Conservation (phyloP, 768 basidiomycete species). For the Leucocoprinus birnbaumii region DNA sequence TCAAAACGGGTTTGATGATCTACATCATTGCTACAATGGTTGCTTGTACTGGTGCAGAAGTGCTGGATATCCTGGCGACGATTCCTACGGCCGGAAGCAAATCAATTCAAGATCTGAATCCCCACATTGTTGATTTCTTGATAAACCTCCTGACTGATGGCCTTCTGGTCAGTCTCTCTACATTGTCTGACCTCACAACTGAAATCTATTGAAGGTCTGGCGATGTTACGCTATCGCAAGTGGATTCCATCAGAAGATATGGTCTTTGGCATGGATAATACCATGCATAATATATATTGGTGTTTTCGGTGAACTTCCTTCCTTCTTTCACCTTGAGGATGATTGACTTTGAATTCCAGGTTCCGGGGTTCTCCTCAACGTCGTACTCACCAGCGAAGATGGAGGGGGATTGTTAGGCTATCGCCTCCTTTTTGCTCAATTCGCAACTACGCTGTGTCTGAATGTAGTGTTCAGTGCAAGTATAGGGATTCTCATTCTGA, state of each 20-base stretch:
- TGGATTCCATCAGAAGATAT: neutral
- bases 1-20: too few species aligned
- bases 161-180: neutral
- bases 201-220: constrained; percentile 1
- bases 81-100: too few species aligned
- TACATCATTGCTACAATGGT: too few species aligned
- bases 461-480: neutral
- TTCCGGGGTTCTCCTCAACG: neutral
- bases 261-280: neutral
- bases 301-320: neutral
- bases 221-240: neutral
- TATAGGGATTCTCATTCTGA: neutral
- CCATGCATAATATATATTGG: neutral
- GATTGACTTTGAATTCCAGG: neutral
- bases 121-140: too few species aligned
- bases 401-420: neutral
- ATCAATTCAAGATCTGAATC: too few species aligned
- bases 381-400: neutral
- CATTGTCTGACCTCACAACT: neutral
- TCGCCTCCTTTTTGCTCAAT: neutral
- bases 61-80: too few species aligned
- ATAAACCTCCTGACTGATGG: constrained; percentile 1
- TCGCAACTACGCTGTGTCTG: neutral
- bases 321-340: too few species aligned
- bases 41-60: too few species aligned